Percentiles rank a stretch among this genome's conserved stretches.
Conservation (phyloP, 768 basidiomycete species). For the Lactarius psammicola region DNA sequence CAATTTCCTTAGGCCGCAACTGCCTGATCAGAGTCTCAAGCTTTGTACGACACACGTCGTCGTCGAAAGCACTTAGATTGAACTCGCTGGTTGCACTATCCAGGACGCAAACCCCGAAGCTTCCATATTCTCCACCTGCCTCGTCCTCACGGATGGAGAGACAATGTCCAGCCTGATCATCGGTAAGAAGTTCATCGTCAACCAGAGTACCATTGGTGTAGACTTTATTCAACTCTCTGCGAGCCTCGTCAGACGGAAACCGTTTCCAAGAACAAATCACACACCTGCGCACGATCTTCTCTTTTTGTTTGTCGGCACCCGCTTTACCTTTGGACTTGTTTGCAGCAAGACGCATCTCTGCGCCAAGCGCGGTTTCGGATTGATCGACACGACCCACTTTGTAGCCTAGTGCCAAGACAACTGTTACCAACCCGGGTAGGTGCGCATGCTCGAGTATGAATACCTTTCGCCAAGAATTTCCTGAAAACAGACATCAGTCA, state of each 20-base stretch:
- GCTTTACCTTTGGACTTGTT: constrained; percentile 53
- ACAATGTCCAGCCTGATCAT: constrained; percentile 95
- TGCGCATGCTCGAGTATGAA: constrained; percentile 2
- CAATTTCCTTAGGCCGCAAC: constrained; percentile 84
- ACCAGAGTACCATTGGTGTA: constrained; percentile 96
- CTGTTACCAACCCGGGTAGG: background rate
- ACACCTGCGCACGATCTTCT: constrained; percentile 86
- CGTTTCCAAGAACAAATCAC: constrained; percentile 15
- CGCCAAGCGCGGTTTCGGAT: constrained; percentile 93
- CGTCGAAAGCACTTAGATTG: constrained; percentile 83
- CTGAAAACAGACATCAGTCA: constrained; percentile 37
- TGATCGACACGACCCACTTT: constrained; percentile 98
- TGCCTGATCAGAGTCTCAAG: constrained; percentile 93
- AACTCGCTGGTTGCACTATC: constrained; percentile 97
- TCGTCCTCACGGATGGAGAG: constrained; percentile 74
- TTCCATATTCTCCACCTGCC: constrained; percentile 41
- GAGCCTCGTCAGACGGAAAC: constrained; percentile 17
- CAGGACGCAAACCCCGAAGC: constrained; percentile 86
- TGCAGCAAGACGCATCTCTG: constrained; percentile 89
- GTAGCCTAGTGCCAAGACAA: constrained; percentile 53
- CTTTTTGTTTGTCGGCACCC: constrained; percentile 55
- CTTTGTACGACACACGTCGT: constrained; percentile 89
- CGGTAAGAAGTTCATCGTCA: constrained; percentile 81
- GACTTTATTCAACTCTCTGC: constrained; percentile 88
- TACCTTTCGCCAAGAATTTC: constrained; percentile 81